Percentiles rank a stretch among this genome's conserved stretches.
Conservation (phyloP, 768 basidiomycete genomes). For the Dacryopinax primogenitus region DNA sequence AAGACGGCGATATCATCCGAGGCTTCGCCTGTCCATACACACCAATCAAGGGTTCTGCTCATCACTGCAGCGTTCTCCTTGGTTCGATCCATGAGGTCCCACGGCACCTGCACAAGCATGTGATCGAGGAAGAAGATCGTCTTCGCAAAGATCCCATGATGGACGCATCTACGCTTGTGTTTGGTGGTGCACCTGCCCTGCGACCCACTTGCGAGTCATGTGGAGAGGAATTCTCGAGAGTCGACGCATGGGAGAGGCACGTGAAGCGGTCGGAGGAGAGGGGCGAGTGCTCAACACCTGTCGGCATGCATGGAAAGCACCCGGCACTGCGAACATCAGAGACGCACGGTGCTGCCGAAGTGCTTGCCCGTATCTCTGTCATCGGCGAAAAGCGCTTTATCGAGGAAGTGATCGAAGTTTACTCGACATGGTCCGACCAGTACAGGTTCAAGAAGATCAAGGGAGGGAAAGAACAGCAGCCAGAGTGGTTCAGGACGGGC, state of each 20-base stretch:
- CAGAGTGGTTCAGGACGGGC: not conserved
- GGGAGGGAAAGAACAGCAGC: not conserved
- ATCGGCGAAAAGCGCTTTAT: not conserved
- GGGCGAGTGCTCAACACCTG: not conserved
- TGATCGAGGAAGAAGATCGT: constrained; percentile 3
- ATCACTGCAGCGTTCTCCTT: not conserved
- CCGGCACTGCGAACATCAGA: not conserved
- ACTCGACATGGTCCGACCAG: not conserved
- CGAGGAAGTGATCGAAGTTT: not conserved
- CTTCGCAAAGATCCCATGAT: not conserved
- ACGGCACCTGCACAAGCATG: not conserved
- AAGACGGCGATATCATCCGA: not conserved
- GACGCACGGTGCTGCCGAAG: not conserved
- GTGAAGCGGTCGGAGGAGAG: not conserved
- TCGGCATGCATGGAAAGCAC: not conserved
- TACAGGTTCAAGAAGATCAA: not conserved
- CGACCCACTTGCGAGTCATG: not conserved
- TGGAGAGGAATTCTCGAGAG: not conserved
- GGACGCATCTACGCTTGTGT: not conserved
- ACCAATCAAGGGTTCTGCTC: not conserved
- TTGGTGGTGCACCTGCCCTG: not conserved
- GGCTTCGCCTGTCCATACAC: not conserved
- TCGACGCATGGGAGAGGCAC: not conserved
- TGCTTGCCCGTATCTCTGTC: not conserved
- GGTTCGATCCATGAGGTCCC: not conserved